Base-by-base conservation (phyloP, 2,329 filamentous ascomycete species). In the Cordyceps farinosa region DNA sequence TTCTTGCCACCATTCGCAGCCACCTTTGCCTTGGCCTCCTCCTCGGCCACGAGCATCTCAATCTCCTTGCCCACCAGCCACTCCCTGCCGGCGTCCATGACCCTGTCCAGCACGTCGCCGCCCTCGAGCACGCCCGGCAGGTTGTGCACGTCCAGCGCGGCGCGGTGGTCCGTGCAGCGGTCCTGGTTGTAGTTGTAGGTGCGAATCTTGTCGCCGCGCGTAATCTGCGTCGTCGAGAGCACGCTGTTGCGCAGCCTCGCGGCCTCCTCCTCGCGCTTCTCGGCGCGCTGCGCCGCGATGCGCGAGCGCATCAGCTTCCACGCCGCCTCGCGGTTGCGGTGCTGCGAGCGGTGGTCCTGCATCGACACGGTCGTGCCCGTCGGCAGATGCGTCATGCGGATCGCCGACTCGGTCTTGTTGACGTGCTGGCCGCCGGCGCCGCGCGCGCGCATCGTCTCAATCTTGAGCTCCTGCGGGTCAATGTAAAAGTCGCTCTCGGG, bases 351-450 rank as follows among this genome's bases (percentile, higher is more conserved):
- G 60, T 88, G 89, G 74, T 99, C 95, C 75, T 99, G 95, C 84
- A 98, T 96, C 13, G 88, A 89, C 15, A 98, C 93, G 2, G 91
- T 86, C 0, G 88, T 95, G 51, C 90, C 90, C 1, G 92, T 96
- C 2, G 95, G 95, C 7, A 90, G 77, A 78, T 99, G 95, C 2
- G 93, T 98, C 70, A 99, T 82, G 10, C 95, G 89, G 65, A 99
- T 91, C 3, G 95, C 95, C 36, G 92, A 97, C 78, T 99, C 95
- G 0, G 95, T 99, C 75, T 94, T 97, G 79, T 99, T 99, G 73
- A 99, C 95, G 77, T 99, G 95, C 79, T 99, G 95, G 1, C 95
- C 95, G 38, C 95, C 95, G 0, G 95, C 94, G 65, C 95, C 95
- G 52, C 91, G 82, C 0, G 95, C 92, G 17, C 93, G 85, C 93